A percentile compares a stretch with the other conserved stretches of the same genome.
These are phyloP conservation scores for Hyphopichia homilentoma DNA, from an alignment of 805 yeast genomes.

Conservation along the genomic window DNA sequence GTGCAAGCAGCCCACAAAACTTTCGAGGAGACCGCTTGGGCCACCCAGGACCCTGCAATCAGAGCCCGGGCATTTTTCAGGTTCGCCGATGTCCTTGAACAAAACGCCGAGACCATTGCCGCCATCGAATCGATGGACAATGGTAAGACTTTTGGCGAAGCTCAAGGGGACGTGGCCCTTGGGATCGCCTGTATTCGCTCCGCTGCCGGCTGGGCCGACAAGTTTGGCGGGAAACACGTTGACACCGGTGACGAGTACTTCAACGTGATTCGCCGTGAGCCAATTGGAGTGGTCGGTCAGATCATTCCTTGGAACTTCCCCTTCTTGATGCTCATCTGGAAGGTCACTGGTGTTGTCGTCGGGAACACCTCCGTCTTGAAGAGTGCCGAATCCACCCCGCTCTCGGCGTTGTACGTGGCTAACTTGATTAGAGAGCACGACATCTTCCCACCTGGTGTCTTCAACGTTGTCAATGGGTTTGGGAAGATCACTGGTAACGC, in stretches of 20 bases:
- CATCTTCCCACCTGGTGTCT: conserved; percentile 44
- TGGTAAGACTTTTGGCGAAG: conserved; percentile 52
- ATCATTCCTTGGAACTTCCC: conserved; percentile 55
- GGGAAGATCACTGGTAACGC: conserved; percentile 46
- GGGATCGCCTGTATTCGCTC: conserved; percentile 55
- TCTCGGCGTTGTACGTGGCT: conserved; percentile 42
- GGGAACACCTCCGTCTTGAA: conserved; percentile 48
- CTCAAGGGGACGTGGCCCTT: conserved; percentile 57
- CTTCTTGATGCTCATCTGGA: conserved; percentile 48
- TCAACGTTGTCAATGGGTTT: conserved; percentile 43
- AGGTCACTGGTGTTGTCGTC: conserved; percentile 45
- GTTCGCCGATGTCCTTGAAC: conserved; percentile 47
- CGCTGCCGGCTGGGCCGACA: conserved; percentile 75
- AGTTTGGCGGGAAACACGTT: conserved; percentile 60
- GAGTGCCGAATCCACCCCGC: conserved; percentile 48
- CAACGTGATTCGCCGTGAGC: conserved; percentile 31
- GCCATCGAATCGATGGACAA: conserved; percentile 57
- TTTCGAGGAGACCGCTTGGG: conserved; percentile 42
- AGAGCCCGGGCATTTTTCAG: conserved; percentile 46
- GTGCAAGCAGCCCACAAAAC: conserved; percentile 52
- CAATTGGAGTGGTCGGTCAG: conserved; percentile 48
- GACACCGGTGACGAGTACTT: conserved; percentile 56
- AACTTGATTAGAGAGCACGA: conserved; percentile 42
- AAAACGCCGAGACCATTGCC: conserved; percentile 48
- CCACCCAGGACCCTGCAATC: conserved; percentile 39